Conservation (phyloP, 2,329 filamentous ascomycete species). For the Aspergillus puulaauensis region DNA sequence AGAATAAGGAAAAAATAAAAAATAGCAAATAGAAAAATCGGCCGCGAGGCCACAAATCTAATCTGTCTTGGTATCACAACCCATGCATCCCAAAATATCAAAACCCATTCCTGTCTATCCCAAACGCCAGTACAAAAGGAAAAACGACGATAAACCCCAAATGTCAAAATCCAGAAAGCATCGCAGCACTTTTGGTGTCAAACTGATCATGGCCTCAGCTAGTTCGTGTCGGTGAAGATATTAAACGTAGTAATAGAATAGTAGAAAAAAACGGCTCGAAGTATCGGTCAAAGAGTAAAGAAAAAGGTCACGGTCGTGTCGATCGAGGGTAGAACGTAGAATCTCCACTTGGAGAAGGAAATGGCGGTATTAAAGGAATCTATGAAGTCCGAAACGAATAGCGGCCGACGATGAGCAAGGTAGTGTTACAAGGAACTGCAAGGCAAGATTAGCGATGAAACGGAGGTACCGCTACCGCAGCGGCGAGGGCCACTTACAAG, state of each 20-base stretch:
- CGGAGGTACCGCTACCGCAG: constrained; percentile 7
- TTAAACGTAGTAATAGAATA: constrained; percentile 12
- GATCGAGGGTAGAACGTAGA: constrained; percentile 22
- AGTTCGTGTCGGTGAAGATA: constrained; percentile 19
- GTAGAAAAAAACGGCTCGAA: constrained; percentile 2
- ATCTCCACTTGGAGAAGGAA: constrained; percentile 10
- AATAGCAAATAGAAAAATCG: constrained; percentile 15
- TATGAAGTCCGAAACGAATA: constrained; percentile 24
- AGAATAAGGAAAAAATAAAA: constrained; percentile 20
- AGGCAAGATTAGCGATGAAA: constrained; percentile 16
- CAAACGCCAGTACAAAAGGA: constrained; percentile 34
- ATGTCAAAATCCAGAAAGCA: constrained; percentile 9
- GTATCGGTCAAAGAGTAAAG: constrained; percentile 26
- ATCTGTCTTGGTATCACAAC: constrained; percentile 38
- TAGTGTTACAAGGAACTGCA: constrained; percentile 34
- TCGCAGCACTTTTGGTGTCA: constrained; percentile 25
- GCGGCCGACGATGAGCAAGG: constrained; percentile 20
- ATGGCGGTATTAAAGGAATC: constrained; percentile 25
- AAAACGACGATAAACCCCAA: constrained; percentile 14
- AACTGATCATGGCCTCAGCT: constrained; percentile 21
- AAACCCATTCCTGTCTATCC: constrained; percentile 38
- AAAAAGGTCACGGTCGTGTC: constrained; percentile 25
- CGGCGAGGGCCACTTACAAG: constrained; percentile 23
- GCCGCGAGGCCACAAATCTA: constrained; percentile 42
- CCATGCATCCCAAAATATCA: constrained; percentile 35